Evolutionary conservation across 768 basidiomycete genomes (phyloP).

Genomic region (Hydnomerulius pinastri): DNA sequence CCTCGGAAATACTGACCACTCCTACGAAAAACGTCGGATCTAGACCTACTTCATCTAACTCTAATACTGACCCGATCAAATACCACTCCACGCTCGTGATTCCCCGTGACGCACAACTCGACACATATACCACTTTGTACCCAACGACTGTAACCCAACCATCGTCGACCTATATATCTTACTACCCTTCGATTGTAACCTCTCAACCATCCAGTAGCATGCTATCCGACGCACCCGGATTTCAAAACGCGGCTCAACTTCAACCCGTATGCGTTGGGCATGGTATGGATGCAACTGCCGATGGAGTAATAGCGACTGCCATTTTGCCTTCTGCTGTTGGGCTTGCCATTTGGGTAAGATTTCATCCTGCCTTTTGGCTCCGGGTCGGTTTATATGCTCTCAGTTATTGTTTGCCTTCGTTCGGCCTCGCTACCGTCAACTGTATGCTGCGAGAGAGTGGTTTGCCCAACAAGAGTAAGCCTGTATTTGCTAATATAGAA

Average conservation of each 20-base stretch:
- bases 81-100: not conserved
- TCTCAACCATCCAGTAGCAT: conserved; percentile 8
- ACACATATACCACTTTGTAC: conserved; percentile 25
- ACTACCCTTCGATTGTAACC: not conserved
- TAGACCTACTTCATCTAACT: not conserved
- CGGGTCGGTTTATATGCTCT: not conserved
- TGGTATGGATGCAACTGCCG: conserved; percentile 62
- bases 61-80: not conserved
- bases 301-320: conserved; percentile 60
- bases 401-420: conserved; percentile 69
- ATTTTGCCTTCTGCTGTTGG: conserved; percentile 61
- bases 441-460: conserved; percentile 77
- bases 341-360: conserved; percentile 67
- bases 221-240: not conserved
- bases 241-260: conserved; percentile 12
- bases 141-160: conserved; percentile 42
- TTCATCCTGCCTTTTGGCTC: not conserved
- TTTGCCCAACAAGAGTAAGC: conserved; percentile 71
- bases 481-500: not conserved
- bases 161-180: conserved; percentile 15
- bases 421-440: conserved; percentile 68
- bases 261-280: conserved; percentile 60
- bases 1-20: conserved; percentile 50
- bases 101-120: conserved; percentile 6
- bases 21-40: conserved; percentile 10